These are phyloP conservation scores for Sapria himalayana DNA, from an alignment of 345 rosid species.

Conservation along the genomic window DNA sequence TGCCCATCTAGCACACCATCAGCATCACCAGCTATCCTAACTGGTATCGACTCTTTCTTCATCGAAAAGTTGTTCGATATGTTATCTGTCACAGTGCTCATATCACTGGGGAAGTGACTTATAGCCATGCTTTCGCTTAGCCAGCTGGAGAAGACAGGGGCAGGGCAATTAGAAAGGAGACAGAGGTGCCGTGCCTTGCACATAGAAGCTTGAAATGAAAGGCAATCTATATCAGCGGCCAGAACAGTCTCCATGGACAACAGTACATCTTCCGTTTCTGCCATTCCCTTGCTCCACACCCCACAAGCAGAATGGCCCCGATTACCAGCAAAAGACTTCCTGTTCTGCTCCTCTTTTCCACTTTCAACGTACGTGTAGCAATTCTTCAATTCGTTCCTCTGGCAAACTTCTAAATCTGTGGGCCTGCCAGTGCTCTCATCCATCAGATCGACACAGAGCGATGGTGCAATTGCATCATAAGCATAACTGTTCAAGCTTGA, in stretches of 20 bases:
- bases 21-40: slow-evolving; percentile 81
- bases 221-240: slow-evolving; percentile 77
- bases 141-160: slow-evolving; percentile 37
- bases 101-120: slow-evolving; percentile 59
- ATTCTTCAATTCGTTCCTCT: slow-evolving; percentile 27
- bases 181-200: slow-evolving; percentile 64
- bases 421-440: slow-evolving; percentile 33
- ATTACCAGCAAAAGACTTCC: slow-evolving; percentile 18
- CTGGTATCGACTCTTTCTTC: slow-evolving; percentile 74
- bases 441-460: slow-evolving; percentile 34
- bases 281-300: slow-evolving; percentile 26
- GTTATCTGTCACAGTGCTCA: slow-evolving; percentile 53
- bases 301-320: slow-evolving; percentile 22
- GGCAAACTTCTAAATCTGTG: slow-evolving; percentile 22
- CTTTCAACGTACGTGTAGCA: slow-evolving; percentile 55
- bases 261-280: slow-evolving; percentile 31
- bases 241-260: slow-evolving; percentile 41
- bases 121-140: slow-evolving; percentile 30
- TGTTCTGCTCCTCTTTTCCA: slow-evolving; percentile 26
- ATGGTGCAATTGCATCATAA: slow-evolving; percentile 74
- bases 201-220: slow-evolving; percentile 79
- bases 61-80: slow-evolving; percentile 50
- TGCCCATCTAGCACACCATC: slow-evolving; percentile 76
- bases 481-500: slow-evolving; percentile 45
- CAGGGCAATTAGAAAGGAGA: slow-evolving; percentile 23